Evolutionary conservation across 768 basidiomycete species (phyloP).

Genomic region (Panaeolus papilionaceus): DNA sequence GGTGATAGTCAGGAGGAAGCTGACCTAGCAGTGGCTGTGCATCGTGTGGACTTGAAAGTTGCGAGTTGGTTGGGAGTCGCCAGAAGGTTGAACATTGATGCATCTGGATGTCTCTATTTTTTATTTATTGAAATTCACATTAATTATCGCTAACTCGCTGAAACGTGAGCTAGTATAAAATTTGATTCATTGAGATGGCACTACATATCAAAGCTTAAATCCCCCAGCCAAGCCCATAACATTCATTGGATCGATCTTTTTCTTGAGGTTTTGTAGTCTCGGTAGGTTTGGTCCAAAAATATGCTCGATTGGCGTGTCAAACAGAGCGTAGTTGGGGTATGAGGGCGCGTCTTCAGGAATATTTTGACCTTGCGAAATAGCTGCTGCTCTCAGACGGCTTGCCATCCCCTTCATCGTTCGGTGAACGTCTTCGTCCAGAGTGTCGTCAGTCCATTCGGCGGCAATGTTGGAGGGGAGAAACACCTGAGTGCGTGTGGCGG

Average conservation of each 20-base stretch:
- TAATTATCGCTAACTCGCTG: too few relatives aligned
- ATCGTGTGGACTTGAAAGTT: too few relatives aligned
- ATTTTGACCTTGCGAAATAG: constrained; percentile 38
- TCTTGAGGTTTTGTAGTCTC: neutral
- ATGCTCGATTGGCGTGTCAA: neutral
- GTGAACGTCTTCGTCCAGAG: constrained; percentile 35
- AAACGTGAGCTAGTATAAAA: too few relatives aligned
- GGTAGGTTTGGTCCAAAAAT: neutral
- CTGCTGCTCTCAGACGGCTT: constrained; percentile 40
- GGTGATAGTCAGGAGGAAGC: too few relatives aligned
- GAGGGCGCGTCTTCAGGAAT: constrained; percentile 36
- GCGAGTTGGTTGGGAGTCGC: too few relatives aligned
- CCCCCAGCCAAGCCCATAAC: neutral
- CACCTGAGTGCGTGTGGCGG: constrained; percentile 35
- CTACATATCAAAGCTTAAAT: too few relatives aligned
- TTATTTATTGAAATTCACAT: too few relatives aligned
- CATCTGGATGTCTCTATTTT: too few relatives aligned
- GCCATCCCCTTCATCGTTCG: constrained; percentile 42
- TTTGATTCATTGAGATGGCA: too few relatives aligned
- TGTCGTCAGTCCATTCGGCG: constrained; percentile 28
- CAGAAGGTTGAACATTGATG: too few relatives aligned
- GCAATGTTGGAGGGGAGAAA: constrained; percentile 37
- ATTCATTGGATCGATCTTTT: constrained; percentile 1
- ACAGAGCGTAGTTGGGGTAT: constrained; percentile 11
- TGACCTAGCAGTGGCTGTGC: too few relatives aligned